Base-by-base conservation (phyloP, 331 rosid genomes). In the Phaseolus coccineus region DNA sequence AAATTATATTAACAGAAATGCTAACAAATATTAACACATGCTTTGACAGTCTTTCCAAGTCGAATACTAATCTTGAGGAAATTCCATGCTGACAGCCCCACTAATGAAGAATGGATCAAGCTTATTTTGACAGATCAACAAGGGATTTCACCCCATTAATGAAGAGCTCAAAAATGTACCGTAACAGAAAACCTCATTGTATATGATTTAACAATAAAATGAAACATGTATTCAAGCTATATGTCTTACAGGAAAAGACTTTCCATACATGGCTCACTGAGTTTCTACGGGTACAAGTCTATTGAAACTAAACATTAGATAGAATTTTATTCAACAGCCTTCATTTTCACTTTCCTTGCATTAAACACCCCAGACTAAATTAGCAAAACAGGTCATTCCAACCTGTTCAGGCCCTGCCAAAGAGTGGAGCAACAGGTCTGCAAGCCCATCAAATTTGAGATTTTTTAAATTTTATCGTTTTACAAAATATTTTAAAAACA, bases 291-390 rank as follows among this genome's bases (percentile, higher is more conserved):
- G 44, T 30, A 59, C 50, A 48, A 35, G 42, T 72, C 44, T 48
- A 31, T 61, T 37, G 35, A 80, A 63, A 73, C n/a, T 78, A 61
- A 46, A 77, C 11, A 66, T 62, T 5, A 69, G 33, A 73, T 19
- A 30, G 30, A 53, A 47, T 63, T 25, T 52, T 44, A 58, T 53
- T 53, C 40, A 15, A 5, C 28, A 28, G 27, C 50, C 75, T 11
- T 52, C 53, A 46, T 48, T 8, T 1, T 37, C 66, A 61, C 8
- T 35, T 37, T 69, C 78, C 35, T 55, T 8, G 35, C 71, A 73
- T 68, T 71, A 76, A 69, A 56, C 63, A 8, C 24, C 33, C 7
- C 4, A 40, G 12, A 65, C 56, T 44, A 3, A 51, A 40, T 80
- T 35, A 0, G 3, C 13, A 42, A 42, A 42, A 42, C 0, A 8